Percentiles rank a stretch among this genome's conserved stretches.
phyloP scores from a whole-genome alignment of 2,329 filamentous ascomycete genomes.

The Fusarium nanum region DNA sequence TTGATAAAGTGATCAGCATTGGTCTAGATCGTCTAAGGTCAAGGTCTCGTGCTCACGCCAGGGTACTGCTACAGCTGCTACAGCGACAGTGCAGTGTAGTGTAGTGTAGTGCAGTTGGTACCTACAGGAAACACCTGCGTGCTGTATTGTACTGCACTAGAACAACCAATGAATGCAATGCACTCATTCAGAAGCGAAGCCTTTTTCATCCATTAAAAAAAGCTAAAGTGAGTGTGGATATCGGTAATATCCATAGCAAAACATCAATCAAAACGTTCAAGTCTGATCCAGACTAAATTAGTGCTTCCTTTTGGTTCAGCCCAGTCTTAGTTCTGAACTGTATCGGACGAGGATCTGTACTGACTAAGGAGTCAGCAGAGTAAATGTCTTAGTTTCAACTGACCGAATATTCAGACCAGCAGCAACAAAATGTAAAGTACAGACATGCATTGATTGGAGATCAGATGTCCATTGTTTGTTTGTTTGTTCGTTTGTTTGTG shows the following conservation, averaged over 20 bases:
- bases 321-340: constrained; percentile 3
- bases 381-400: neutral
- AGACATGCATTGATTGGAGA: neutral
- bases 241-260: neutral
- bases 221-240: constrained; percentile 1
- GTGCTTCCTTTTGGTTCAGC: neutral
- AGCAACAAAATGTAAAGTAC: neutral
- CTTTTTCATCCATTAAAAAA: neutral
- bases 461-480: neutral
- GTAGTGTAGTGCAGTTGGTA: neutral
- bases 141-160: neutral
- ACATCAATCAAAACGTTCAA: neutral
- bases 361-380: constrained; percentile 3
- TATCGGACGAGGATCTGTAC: neutral
- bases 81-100: neutral
- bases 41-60: constrained; percentile 29
- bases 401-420: neutral
- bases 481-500: neutral
- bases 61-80: neutral
- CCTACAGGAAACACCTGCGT: neutral
- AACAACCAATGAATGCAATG: neutral
- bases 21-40: constrained; percentile 30
- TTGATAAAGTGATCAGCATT: constrained; percentile 29
- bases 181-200: neutral
- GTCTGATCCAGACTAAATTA: neutral